Percentiles rank a stretch among this genome's conserved stretches.
phyloP scores from a whole-genome alignment of 306 rosid species.

The Quercus engelmannii region DNA sequence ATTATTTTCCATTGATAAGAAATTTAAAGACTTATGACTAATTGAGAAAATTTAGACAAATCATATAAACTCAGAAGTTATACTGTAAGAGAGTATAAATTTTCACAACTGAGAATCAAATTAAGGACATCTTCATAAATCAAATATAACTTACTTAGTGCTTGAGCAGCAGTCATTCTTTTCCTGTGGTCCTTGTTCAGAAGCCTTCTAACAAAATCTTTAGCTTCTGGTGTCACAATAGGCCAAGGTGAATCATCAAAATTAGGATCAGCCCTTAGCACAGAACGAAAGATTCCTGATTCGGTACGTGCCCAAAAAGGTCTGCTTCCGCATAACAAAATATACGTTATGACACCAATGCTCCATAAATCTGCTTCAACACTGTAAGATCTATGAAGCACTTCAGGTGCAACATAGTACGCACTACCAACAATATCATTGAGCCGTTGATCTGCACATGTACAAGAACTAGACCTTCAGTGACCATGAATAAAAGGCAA shows the following conservation, averaged over 20 bases:
- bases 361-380: slow-evolving; percentile 96
- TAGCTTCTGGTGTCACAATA: slow-evolving; percentile 79
- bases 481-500: slow-evolving; percentile 7
- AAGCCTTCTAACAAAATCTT: slow-evolving; percentile 90
- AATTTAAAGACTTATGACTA: neutral
- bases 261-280: slow-evolving; percentile 89
- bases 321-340: slow-evolving; percentile 88
- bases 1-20: slow-evolving; percentile 12
- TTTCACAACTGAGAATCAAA: slow-evolving; percentile 11
- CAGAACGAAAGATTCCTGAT: slow-evolving; percentile 96
- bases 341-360: slow-evolving; percentile 89
- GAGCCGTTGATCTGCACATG: slow-evolving; percentile 77
- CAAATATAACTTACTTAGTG: slow-evolving; percentile 54
- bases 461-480: slow-evolving; percentile 33
- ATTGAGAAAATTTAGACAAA: neutral
- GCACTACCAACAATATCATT: slow-evolving; percentile 99
- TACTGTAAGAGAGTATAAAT: neutral
- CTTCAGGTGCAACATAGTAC: slow-evolving; percentile 97
- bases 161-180: slow-evolving; percentile 97
- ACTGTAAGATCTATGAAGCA: slow-evolving; percentile 88
- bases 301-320: slow-evolving; percentile 98
- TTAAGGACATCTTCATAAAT: slow-evolving; percentile 12
- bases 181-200: slow-evolving; percentile 94
- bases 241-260: slow-evolving; percentile 96
- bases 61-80: neutral